Base-by-base conservation (phyloP, 1,284 basidiomycete species). In the Tilletiopsis washingtonensis region DNA sequence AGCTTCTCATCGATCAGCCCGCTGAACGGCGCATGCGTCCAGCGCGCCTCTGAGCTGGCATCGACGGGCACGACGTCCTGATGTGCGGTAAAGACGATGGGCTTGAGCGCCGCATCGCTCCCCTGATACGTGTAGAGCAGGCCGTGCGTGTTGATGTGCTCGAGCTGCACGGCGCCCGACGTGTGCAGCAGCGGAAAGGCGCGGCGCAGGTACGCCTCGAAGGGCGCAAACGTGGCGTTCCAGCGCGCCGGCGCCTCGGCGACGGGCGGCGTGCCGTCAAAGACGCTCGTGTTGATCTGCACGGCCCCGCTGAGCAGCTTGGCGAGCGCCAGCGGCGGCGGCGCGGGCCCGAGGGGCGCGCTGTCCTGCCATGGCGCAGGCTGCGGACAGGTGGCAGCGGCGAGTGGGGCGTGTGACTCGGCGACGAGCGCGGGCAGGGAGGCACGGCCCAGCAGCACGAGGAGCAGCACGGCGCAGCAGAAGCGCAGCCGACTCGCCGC, bases 61-160 rank as follows among this genome's bases (percentile, higher is more conserved):
- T 76, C 73, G 39, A 81, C 79, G 4, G 79, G 79, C 0, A 80
- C 78, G 0, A 78, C 77, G 59, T 79, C 78, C 59, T 71, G 61
- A 40, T 69, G 66, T 20, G 49, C 55, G 19, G 57, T 47, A 5
- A 61, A 51, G 4, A 57, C 41, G 21, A 56, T 40, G 40, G 84
- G 85, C 67, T 85, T 83, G 54, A 84, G 74, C 4, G 73, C 68
- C 1, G 66, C 41, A 52, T 83, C 76, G 0, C 77, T 77, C 36
- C 84, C 85, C 37, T 76, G 68, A 80, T 82, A 84, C 11, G 79
- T 78, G 60, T 79, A 85, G 1, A 86, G 75, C 15, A 86, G 70
- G 0, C 81, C 84, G 53, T 82, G 81, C 0, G 80, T 80, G 61
- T 83, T 82, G 54, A 86, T 80, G 4, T 47, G 27, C n/a, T n/a